phyloP scores from a whole-genome alignment of 2,329 filamentous ascomycete genomes.

The Fusarium torulosum region DNA sequence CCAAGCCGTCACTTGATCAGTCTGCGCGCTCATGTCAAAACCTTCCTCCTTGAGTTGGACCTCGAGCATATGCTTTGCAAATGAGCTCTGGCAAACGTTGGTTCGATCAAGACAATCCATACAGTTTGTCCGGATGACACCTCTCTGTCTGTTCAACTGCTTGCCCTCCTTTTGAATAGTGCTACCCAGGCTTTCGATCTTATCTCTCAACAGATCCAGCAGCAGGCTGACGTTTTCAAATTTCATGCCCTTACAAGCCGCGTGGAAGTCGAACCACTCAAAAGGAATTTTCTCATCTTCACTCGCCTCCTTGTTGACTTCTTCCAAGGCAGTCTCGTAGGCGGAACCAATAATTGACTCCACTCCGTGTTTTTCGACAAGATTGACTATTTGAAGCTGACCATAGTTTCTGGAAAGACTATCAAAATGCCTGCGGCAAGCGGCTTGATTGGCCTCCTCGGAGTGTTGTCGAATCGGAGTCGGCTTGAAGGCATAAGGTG shows the following conservation, averaged over 20 bases:
- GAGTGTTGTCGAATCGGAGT: conserved; percentile 86
- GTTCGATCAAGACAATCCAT: conserved; percentile 99
- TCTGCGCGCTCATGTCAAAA: conserved; percentile 79
- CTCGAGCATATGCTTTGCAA: conserved; percentile 85
- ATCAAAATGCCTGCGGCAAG: conserved; percentile 84
- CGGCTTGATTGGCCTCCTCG: conserved; percentile 79
- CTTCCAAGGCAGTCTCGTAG: conserved; percentile 76
- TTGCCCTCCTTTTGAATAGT: conserved; percentile 68
- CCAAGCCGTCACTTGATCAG: conserved; percentile 86
- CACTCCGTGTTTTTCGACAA: conserved; percentile 89
- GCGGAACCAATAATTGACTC: conserved; percentile 83
- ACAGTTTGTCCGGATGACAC: conserved; percentile 93
- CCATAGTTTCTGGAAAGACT: conserved; percentile 78
- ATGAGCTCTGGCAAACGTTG: conserved; percentile 94
- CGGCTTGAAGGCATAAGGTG: conserved; percentile 92
- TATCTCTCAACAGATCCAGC: conserved; percentile 75
- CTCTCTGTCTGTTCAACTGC: conserved; percentile 69
- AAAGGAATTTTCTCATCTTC: conserved; percentile 65
- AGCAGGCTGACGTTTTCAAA: conserved; percentile 93
- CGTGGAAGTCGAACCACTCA: conserved; percentile 98
- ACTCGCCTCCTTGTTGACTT: conserved; percentile 73
- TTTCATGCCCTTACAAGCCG: conserved; percentile 93
- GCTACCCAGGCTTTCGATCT: conserved; percentile 78
- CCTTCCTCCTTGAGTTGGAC: conserved; percentile 81
- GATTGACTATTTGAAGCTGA: conserved; percentile 79